These are phyloP conservation scores for Candida methanosorbosa DNA, from an alignment of 805 yeast species.

Conservation along the genomic window DNA sequence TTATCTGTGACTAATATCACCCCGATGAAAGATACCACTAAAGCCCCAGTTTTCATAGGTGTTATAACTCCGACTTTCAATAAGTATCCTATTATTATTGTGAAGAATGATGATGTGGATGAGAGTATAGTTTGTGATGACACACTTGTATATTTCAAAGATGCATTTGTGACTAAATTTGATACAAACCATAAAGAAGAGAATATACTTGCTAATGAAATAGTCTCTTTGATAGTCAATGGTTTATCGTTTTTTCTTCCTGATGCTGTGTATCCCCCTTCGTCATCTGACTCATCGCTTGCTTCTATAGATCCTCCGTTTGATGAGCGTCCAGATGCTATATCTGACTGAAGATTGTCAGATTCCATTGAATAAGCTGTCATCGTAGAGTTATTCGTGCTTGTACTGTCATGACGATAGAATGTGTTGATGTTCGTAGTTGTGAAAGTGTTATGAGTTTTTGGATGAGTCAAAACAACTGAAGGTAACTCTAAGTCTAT, in stretches of 20 bases:
- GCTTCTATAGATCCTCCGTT: not conserved
- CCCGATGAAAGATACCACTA: conserved; percentile 67
- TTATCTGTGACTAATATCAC: conserved; percentile 69
- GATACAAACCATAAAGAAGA: conserved; percentile 87
- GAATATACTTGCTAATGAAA: conserved; percentile 68
- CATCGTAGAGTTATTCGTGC: not conserved
- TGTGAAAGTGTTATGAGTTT: too few relatives aligned
- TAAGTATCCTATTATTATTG: conserved; percentile 70
- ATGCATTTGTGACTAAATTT: conserved; percentile 81
- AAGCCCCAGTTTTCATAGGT: conserved; percentile 55
- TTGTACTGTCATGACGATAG: not conserved
- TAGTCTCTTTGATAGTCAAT: conserved; percentile 53
- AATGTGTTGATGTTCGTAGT: not conserved
- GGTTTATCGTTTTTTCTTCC: not conserved
- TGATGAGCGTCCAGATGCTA: too few relatives aligned
- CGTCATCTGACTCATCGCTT: not conserved
- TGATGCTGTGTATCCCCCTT: not conserved
- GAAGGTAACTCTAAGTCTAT: too few relatives aligned
- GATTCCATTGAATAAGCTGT: not conserved
- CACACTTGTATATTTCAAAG: conserved; percentile 81
- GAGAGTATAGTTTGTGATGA: conserved; percentile 91
- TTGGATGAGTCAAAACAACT: not conserved
- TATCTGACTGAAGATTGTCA: too few relatives aligned
- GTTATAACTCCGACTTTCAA: conserved; percentile 66
- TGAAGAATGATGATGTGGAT: conserved; percentile 89